Evolutionary conservation across 2,329 filamentous ascomycete species (phyloP).

Genomic region (Aspergillus bombycis): DNA sequence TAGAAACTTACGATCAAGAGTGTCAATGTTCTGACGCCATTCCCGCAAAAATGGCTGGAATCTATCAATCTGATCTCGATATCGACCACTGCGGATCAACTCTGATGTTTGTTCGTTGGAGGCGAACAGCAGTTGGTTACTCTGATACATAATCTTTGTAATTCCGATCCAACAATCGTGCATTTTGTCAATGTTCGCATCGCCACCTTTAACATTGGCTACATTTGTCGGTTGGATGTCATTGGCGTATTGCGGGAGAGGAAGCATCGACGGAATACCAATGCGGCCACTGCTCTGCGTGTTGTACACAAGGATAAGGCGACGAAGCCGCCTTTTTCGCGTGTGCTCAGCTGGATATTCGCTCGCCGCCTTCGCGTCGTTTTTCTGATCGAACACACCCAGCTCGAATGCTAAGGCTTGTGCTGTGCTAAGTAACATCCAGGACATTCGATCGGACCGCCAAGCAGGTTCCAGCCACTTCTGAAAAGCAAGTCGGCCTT

Average conservation of each 20-base stretch:
- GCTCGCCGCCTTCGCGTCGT: conserved; percentile 66
- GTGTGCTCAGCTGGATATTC: conserved; percentile 64
- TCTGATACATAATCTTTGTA: conserved; percentile 87
- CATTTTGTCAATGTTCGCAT: conserved; percentile 57
- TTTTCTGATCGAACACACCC: conserved; percentile 90
- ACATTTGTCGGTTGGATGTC: conserved; percentile 39
- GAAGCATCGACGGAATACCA: conserved; percentile 92
- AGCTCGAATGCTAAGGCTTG: conserved; percentile 90
- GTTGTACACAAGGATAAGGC: conserved; percentile 85
- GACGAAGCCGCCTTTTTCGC: conserved; percentile 79
- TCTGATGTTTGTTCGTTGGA: conserved; percentile 86
- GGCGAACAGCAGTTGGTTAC: conserved; percentile 85
- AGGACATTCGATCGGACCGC: conserved; percentile 93
- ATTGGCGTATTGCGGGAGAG: conserved; percentile 51
- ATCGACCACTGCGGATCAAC: conserved; percentile 83
- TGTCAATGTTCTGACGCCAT: conserved; percentile 82
- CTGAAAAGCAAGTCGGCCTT: conserved; percentile 78
- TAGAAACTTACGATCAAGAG: conserved; percentile 59
- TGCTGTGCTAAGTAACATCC: conserved; percentile 93
- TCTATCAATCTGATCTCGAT: conserved; percentile 77
- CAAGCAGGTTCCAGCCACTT: conserved; percentile 97
- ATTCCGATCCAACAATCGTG: conserved; percentile 92
- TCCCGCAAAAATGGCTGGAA: conserved; percentile 77
- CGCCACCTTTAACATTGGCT: conserved; percentile 32
- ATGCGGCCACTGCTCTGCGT: conserved; percentile 92